A percentile compares a stretch with the other conserved stretches of the same genome.
phyloP scores from a whole-genome alignment of 2,329 filamentous ascomycete genomes.

The Pestalotiopsis sp. region DNA sequence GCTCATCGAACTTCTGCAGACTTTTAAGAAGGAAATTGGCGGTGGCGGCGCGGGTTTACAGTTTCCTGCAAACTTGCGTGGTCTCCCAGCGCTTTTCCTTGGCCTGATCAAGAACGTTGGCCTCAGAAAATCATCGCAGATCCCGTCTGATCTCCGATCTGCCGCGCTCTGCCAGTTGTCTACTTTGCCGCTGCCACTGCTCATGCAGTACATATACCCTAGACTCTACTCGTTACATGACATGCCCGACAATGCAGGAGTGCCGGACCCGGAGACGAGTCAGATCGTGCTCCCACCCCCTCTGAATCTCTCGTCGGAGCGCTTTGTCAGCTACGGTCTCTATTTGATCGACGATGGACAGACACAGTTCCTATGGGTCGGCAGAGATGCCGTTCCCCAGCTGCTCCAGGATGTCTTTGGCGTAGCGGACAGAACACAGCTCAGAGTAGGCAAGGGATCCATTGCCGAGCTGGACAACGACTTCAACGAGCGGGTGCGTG shows the following conservation, averaged over 20 bases:
- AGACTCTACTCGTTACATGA: constrained; percentile 87
- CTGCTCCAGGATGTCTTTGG: constrained; percentile 90
- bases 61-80: constrained; percentile 89
- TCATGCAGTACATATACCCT: constrained; percentile 92
- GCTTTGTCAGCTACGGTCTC: constrained; percentile 84
- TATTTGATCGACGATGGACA: constrained; percentile 98
- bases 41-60: constrained; percentile 87
- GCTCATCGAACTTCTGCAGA: constrained; percentile 87
- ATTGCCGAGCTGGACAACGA: constrained; percentile 90
- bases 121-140: constrained; percentile 88
- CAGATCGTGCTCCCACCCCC: constrained; percentile 86
- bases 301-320: constrained; percentile 84
- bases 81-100: constrained; percentile 86
- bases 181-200: constrained; percentile 83
- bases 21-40: constrained; percentile 94
- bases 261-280: constrained; percentile 82
- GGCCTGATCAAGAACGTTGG: constrained; percentile 96
- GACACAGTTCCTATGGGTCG: constrained; percentile 97
- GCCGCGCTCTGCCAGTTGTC: constrained; percentile 93
- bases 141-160: constrained; percentile 89
- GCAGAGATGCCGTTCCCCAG: constrained; percentile 88
- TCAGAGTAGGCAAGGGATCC: constrained; percentile 88
- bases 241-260: constrained; percentile 91
- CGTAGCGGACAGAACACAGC: constrained; percentile 75
- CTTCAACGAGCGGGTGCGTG: constrained; percentile 92